Percentiles rank a stretch among this genome's conserved stretches.
phyloP scores from a whole-genome alignment of 495 filamentous ascomycete genomes.

The Trichoderma virens region DNA sequence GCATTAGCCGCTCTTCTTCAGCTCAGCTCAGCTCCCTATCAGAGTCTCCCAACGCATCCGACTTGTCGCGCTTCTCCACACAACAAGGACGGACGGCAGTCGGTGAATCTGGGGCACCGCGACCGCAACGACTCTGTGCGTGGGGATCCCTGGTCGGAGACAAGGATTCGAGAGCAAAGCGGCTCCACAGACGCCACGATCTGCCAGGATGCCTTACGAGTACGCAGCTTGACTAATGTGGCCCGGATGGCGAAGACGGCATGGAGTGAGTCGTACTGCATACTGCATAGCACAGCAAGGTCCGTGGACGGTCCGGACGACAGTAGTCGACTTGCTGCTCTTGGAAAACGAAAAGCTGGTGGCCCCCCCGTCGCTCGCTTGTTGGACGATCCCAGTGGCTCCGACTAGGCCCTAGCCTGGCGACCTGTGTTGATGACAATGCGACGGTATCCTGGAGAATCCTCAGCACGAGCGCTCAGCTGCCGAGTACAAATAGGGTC shows the following conservation, averaged over 20 bases:
- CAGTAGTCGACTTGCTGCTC: background rate
- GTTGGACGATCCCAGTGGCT: background rate
- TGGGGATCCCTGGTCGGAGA: background rate
- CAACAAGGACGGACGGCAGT: background rate
- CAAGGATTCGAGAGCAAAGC: background rate
- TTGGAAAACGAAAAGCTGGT: background rate
- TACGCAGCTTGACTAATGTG: no score
- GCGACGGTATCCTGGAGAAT: background rate
- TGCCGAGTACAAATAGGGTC: constrained; percentile 3
- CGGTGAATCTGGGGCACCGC: background rate
- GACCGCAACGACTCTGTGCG: background rate
- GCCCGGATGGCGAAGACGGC: background rate
- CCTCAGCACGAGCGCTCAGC: background rate
- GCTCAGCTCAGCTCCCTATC: no score
- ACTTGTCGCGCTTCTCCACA: no score
- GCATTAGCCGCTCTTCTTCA: no score
- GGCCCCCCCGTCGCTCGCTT: constrained; percentile 5
- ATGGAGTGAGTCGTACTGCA: no score
- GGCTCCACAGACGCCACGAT: constrained; percentile 5
- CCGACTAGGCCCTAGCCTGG: background rate
- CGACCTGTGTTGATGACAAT: background rate
- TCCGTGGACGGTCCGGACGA: background rate
- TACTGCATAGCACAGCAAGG: background rate
- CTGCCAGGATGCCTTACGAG: background rate
- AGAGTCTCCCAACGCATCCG: no score